These are phyloP conservation scores for Meira miltonrushii DNA, from an alignment of 1,284 basidiomycete genomes.

Conservation along the genomic window DNA sequence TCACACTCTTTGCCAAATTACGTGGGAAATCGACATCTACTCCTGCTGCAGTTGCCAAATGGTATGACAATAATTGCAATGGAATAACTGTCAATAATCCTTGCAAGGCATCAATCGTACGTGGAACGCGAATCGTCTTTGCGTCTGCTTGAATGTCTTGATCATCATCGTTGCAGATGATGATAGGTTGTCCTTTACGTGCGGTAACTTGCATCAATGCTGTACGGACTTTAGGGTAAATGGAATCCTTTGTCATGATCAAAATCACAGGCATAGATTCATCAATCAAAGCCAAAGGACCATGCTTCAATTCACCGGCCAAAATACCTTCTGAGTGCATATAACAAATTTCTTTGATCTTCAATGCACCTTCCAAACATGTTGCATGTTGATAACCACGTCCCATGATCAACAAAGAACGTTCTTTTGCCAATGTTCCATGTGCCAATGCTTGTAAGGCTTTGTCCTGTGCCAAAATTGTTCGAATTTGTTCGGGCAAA, in stretches of 20 bases:
- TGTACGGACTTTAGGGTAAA: constrained; percentile 96
- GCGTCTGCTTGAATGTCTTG: constrained; percentile 66
- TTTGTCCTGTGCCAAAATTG: constrained; percentile 76
- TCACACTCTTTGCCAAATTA: constrained; percentile 66
- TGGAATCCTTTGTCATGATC: constrained; percentile 96
- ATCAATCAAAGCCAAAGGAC: constrained; percentile 92
- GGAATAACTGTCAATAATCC: constrained; percentile 95
- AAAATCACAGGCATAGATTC: constrained; percentile 82
- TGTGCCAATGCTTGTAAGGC: constrained; percentile 76
- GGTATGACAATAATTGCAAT: constrained; percentile 91
- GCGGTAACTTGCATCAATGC: constrained; percentile 95
- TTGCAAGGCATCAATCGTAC: constrained; percentile 90
- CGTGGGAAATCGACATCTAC: constrained; percentile 98
- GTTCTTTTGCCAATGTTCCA: constrained; percentile 70
- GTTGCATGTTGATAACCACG: constrained; percentile 97
- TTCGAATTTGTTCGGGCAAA: constrained; percentile 82
- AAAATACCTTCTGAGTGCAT: constrained; percentile 65
- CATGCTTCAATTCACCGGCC: constrained; percentile 97
- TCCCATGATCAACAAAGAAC: constrained; percentile 93
- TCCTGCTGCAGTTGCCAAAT: constrained; percentile 88
- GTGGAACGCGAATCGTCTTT: constrained; percentile 71
- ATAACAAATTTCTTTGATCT: constrained; percentile 92
- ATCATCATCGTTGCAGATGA: constrained; percentile 93
- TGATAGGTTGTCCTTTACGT: constrained; percentile 86
- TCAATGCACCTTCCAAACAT: constrained; percentile 93